Percentiles rank a stretch among this genome's conserved stretches.
phyloP scores from a whole-genome alignment of 306 rosid species.

The Dryas drummondii region DNA sequence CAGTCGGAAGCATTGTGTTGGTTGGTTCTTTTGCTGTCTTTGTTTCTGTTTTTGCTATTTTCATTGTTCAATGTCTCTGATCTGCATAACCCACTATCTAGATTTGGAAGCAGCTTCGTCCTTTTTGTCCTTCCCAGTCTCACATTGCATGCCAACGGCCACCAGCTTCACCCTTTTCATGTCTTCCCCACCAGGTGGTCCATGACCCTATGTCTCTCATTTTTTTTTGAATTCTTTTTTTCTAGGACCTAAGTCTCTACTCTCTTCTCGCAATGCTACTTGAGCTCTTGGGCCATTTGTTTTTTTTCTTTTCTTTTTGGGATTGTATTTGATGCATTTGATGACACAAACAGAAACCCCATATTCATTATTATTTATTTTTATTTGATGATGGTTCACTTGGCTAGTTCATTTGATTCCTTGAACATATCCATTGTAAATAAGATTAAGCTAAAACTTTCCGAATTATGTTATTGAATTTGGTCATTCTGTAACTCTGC shows the following conservation, averaged over 20 bases:
- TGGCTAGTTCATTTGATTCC: background rate
- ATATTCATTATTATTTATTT: background rate
- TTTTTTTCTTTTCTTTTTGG: background rate
- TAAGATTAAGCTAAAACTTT: background rate
- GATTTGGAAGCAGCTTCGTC: conserved; percentile 28
- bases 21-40: conserved; percentile 13
- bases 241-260: too few relatives aligned
- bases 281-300: too few relatives aligned
- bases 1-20: conserved; percentile 15
- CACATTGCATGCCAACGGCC: conserved; percentile 9
- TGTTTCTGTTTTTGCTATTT: conserved; percentile 18
- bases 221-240: background rate
- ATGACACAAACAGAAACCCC: background rate
- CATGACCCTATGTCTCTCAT: background rate
- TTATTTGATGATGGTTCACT: background rate
- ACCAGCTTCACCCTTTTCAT: conserved; percentile 16
- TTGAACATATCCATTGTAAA: too few relatives aligned
- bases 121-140: conserved; percentile 22
- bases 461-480: background rate
- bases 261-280: too few relatives aligned
- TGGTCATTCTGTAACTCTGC: too few relatives aligned
- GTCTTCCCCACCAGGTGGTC: conserved; percentile 23
- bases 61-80: conserved; percentile 17
- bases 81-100: conserved; percentile 25
- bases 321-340: background rate